Evolutionary conservation across 225 moss, liverwort and hornwort species (phyloP).

Genomic region (Climacium dendroides): DNA sequence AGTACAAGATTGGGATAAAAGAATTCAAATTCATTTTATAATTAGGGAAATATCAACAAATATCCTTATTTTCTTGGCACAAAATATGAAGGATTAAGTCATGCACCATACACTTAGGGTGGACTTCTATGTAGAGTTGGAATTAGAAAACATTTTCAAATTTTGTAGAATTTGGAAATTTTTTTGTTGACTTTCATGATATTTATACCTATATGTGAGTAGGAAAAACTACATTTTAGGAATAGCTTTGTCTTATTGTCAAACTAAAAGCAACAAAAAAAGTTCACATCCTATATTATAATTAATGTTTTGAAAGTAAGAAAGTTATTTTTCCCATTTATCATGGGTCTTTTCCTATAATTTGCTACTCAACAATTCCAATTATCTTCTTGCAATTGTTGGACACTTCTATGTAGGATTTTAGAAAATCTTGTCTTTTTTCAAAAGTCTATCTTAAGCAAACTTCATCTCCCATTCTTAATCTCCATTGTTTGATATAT

Average conservation of each 20-base stretch:
- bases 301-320: not conserved
- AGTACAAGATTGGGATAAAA: not conserved
- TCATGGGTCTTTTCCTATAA: not conserved
- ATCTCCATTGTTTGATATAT: too few species aligned
- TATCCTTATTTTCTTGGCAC: not conserved
- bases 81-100: not conserved
- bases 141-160: too few species aligned
- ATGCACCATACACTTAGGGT: not conserved
- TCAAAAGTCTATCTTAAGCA: not conserved
- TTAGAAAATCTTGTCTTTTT: not conserved
- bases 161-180: too few species aligned
- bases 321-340: not conserved
- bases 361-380: accelerated
- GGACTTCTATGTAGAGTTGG: too few species aligned
- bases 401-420: not conserved
- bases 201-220: not conserved
- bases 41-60: not conserved
- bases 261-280: not conserved
- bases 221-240: too few species aligned
- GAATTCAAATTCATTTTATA: not conserved
- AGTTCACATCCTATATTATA: not conserved
- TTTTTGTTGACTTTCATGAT: not conserved
- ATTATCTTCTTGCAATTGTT: not conserved
- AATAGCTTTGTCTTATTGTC: not conserved
- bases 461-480: not conserved